Evolutionary conservation across 805 yeast genomes (phyloP).

Genomic region (Metschnikowia drakensbergensis): DNA sequence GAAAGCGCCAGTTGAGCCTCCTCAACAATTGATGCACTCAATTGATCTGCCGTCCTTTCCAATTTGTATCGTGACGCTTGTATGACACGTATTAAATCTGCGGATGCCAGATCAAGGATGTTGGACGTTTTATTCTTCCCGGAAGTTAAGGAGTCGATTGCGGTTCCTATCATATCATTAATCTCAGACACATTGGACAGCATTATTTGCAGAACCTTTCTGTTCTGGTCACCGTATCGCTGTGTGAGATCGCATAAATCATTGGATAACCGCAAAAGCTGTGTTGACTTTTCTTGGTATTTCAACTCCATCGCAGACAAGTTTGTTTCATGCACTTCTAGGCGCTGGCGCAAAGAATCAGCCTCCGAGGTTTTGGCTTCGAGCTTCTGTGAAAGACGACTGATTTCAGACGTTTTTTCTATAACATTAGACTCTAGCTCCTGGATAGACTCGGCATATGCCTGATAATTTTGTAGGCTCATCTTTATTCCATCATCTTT

Average conservation of each 20-base stretch:
- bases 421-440: constrained; percentile 11
- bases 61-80: neutral
- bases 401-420: constrained; percentile 10
- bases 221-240: neutral
- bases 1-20: neutral
- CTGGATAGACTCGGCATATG: constrained; percentile 9
- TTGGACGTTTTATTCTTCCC: neutral
- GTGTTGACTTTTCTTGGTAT: neutral
- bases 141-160: neutral
- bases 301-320: neutral
- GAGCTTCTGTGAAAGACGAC: constrained; percentile 1
- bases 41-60: neutral
- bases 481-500: constrained; percentile 61
- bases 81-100: neutral
- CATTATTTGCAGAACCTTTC: constrained; percentile 1
- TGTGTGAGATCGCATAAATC: neutral
- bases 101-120: neutral
- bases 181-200: constrained; percentile 1
- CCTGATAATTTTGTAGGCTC: constrained; percentile 52
- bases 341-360: neutral
- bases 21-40: neutral
- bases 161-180: neutral
- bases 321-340: neutral
- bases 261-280: neutral
- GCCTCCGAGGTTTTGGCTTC: neutral